Base-by-base conservation (phyloP, 345 rosid genomes). In the Fremontodendron californicum region DNA sequence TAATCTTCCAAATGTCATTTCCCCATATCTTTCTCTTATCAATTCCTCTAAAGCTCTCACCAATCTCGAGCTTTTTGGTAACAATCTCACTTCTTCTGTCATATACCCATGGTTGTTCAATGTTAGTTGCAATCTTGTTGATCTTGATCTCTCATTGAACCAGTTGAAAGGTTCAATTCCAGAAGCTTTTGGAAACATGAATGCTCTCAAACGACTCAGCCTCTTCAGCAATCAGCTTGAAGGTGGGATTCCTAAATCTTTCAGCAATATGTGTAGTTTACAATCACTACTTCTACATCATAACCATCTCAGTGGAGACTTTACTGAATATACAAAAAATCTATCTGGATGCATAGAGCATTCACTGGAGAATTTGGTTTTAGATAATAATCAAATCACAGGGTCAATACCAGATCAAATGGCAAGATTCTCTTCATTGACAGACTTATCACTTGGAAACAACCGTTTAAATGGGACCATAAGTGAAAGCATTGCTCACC, bases 191-290 rank as follows among this genome's bases (percentile, higher is more conserved):
- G 57, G 71, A 1, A 13, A 23, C 58, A 45, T 63, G 71, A 49
- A 21, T 33, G 66, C 71, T 46, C 78, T 63, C 2, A 25, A 42
- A 15, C 18, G 3, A 10, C 72, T 63, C 15, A 16, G 13, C 31
- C 71, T 75, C 45, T 6, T 11, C 42, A 16, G 1, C 5, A 75
- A 75, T 75, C 16, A 73, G 19, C 33, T 74, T 60, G 65, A 15
- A 3, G 77, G 82, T 55, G 77, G 74, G 55, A 82, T 75, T 52
- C 79, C 74, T 5, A 35, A 39, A 23, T 82, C 82, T 21, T 64
- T 78, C n/a, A 31, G 65, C 23, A 54, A 71, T 5, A 29, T 82
- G 58, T 78, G 77, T 64, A 71, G 60, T 12, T 75, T 82, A 58
- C 35, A 23, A 40, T 25, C 45, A 11, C 63, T 82, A 0, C 3